Conservation (phyloP, 768 basidiomycete species). For the Trametes coccinea region DNA sequence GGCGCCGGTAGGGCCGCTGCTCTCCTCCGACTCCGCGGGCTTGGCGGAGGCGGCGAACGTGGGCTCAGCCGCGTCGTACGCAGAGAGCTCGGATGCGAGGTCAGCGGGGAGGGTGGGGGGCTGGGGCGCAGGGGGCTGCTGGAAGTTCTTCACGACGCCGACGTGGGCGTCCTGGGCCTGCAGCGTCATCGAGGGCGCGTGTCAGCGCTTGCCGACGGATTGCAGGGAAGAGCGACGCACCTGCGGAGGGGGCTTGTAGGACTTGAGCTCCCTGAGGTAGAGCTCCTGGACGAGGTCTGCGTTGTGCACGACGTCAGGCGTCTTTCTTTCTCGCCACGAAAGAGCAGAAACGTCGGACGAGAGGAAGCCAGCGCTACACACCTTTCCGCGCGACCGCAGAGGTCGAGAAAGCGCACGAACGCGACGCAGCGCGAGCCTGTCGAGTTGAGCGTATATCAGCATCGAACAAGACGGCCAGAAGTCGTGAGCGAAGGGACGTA, state of each 20-base stretch:
- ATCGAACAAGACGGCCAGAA: slow-evolving; percentile 4
- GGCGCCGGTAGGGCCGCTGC: slow-evolving; percentile 44
- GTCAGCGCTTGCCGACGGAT: background rate
- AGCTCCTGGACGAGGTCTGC: slow-evolving; percentile 91
- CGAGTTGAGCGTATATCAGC: background rate
- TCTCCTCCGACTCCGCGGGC: slow-evolving; percentile 33
- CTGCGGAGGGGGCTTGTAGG: slow-evolving; percentile 75
- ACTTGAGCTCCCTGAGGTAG: slow-evolving; percentile 86
- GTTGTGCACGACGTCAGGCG: slow-evolving; percentile 16
- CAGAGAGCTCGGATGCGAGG: slow-evolving; percentile 84
- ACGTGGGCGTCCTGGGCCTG: slow-evolving; percentile 92
- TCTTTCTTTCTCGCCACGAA: background rate
- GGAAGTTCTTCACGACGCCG: slow-evolving; percentile 81
- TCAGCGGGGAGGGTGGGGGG: slow-evolving; percentile 76
- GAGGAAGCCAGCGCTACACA: slow-evolving; percentile 33
- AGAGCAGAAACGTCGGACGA: slow-evolving; percentile 22
- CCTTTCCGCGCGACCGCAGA: slow-evolving; percentile 65
- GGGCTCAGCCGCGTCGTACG: slow-evolving; percentile 85
- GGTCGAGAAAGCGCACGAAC: slow-evolving; percentile 58
- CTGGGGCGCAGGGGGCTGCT: slow-evolving; percentile 71
- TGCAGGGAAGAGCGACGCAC: slow-evolving; percentile 46
- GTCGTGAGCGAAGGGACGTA: slow-evolving; percentile 33
- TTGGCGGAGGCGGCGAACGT: slow-evolving; percentile 36
- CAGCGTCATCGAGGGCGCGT: background rate
- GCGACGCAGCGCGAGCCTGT: slow-evolving; percentile 56